Evolutionary conservation across 2,329 filamentous ascomycete species (phyloP), one percentile per base, ranked within the genome.

Genomic region (Amylocarpus encephaloides): DNA sequence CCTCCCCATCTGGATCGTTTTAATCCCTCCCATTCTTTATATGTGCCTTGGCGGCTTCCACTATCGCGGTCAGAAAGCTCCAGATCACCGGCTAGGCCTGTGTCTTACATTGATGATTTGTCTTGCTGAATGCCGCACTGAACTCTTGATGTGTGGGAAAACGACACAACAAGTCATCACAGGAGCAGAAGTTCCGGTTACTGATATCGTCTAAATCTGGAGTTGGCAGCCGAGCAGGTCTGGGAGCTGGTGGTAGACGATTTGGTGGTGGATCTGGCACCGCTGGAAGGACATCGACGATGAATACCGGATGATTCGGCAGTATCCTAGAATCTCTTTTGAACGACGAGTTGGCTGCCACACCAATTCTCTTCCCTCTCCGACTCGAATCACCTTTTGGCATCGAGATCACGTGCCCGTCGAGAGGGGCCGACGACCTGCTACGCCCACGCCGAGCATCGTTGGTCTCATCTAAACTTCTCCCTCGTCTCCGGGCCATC

Each of bases 141-240:
- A 13, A 33, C 5, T 34, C 19, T 38, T 32, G 16, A 15, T 12
- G 13, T 19, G 41, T 7, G 15, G 13, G 30, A 18, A 33, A 29
- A 30, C 15, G 34, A 32, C 41, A 52, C 32, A 16, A 26, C 19
- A 41, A n/a, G 22, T 48, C 39, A 29, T 48, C 29, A 32, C 50
- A 52, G 35, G 29, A 30, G 16, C 50, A 52, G 35, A 52, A 52
- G 5, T 13, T 11, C 16, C 19, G 22, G 26, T 45, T 16, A n/a
- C 46, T 36, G 19, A 49, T 29, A n/a, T 52, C 50, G 19, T 52
- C 50, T 36, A 52, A 43, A 7, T 52, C 50, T 29, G 50, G 50
- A 35, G 50, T 49, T 9, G 42, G 42, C 10, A 52, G 13, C n/a
- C 50, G 29, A 19, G 34, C 35, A 22, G 41, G 45, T 34, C 50